Evolutionary conservation across 2,329 filamentous ascomycete genomes (phyloP), one percentile per base, ranked within the genome.

Genomic region (Stagonosporopsis tanaceti): DNA sequence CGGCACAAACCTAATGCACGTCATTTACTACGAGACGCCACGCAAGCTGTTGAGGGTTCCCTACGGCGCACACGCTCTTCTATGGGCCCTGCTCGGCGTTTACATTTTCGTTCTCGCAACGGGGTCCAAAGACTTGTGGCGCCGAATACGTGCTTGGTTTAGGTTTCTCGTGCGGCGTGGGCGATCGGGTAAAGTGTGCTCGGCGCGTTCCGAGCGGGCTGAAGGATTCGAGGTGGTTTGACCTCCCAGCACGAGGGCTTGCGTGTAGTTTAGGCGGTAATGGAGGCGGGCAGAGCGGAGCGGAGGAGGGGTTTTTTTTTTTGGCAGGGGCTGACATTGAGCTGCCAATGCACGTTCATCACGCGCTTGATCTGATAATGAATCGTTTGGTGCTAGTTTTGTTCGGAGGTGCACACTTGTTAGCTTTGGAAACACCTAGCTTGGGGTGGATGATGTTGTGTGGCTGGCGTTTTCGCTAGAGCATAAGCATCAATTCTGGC

Each of bases 1-100:
- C 22, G 17, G n/a, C 20, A 35, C 45, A 34, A 41, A 50, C 47
- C 15, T 25, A 50, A 41, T 50, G 37, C 47, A 50, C 37, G 41
- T 40, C 47, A 41, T 50, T 25, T 25, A 1, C 34, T 35, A 39
- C n/a, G 9, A 48, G 46, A n/a, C 46, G 28, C 8, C 14, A 39
- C 7, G 27, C 47, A 50, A 24, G 47, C 37, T 41, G 17, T 41
- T 40, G 27, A 32, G 20, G 4, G n/a, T 12, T 11, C 25, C 34
- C 37, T 24, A 30, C 11, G n/a, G 35, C 9, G 22, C 25, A 32
- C 15, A 34, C 37, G 25, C 37, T 17, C 6, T 50, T 50, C 37
- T 50, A 41, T 50, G 25, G 47, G 17, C 17, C 27, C 37, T 50
- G 25, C 27, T 50, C 37, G 34, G 28, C 8, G 35, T 32, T 25